These are phyloP conservation scores for Amphichorda felina DNA, from an alignment of 2,329 filamentous ascomycete genomes.

Conservation along the genomic window DNA sequence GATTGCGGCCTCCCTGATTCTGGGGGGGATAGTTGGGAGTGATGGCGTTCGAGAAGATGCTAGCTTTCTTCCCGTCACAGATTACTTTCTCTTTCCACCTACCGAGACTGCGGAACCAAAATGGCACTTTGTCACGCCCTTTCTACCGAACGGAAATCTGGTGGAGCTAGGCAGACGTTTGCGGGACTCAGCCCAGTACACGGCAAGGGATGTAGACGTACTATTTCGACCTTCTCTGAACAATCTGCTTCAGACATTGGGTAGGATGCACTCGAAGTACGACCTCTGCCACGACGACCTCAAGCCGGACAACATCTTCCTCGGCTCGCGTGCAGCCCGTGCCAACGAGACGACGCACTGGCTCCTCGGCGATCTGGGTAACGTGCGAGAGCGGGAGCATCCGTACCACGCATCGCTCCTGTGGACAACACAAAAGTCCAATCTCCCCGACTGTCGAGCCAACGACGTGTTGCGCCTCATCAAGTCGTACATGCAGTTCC, in stretches of 20 bases:
- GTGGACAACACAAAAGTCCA: slow-evolving; percentile 13
- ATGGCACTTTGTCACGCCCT: slow-evolving; percentile 18
- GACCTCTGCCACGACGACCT: slow-evolving; percentile 20
- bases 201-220: slow-evolving; percentile 14
- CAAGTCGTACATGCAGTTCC: slow-evolving; percentile 16
- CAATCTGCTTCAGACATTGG: slow-evolving; percentile 12
- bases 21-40: slow-evolving; percentile 11
- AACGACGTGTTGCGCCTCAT: slow-evolving; percentile 19
- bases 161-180: slow-evolving; percentile 12
- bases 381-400: slow-evolving; percentile 15
- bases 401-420: slow-evolving; percentile 16
- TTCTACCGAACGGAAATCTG: slow-evolving; percentile 13
- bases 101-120: slow-evolving; percentile 1
- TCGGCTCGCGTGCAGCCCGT: slow-evolving; percentile 6
- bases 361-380: slow-evolving; percentile 19
- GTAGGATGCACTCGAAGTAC: slow-evolving; percentile 11
- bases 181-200: slow-evolving; percentile 6
- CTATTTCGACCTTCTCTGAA: slow-evolving; percentile 16
- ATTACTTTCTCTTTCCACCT: slow-evolving; percentile 15
- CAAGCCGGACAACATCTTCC: slow-evolving; percentile 19
- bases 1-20: slow-evolving; percentile 14
- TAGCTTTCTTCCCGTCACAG: slow-evolving; percentile 15
- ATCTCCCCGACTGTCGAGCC: slow-evolving; percentile 16
- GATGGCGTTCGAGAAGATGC: slow-evolving; percentile 3
- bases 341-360: slow-evolving; percentile 10